Conservation (phyloP, 2,329 filamentous ascomycete species). For the Aciculosporium take region DNA sequence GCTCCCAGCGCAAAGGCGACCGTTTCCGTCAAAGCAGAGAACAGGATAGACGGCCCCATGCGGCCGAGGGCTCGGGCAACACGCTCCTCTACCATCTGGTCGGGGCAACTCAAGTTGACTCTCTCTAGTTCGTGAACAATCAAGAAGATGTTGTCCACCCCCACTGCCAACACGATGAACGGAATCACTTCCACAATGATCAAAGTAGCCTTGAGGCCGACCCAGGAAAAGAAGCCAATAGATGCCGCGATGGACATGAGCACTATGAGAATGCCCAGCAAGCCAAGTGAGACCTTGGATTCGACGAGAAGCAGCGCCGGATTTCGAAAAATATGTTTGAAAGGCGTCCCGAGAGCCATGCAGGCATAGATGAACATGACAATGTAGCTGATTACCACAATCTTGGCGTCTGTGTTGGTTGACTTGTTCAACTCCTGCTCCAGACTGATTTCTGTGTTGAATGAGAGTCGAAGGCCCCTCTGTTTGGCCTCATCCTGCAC, state of each 20-base stretch:
- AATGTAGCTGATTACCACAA: constrained; percentile 89
- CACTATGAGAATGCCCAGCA: constrained; percentile 88
- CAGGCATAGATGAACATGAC: constrained; percentile 99
- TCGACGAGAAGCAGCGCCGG: constrained; percentile 78
- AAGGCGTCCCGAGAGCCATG: constrained; percentile 74
- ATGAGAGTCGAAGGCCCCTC: constrained; percentile 74
- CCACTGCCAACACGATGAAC: constrained; percentile 89
- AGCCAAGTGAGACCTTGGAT: constrained; percentile 92
- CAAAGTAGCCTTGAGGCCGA: constrained; percentile 82
- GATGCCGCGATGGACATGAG: constrained; percentile 95
- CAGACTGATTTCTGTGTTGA: constrained; percentile 87
- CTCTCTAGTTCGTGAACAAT: constrained; percentile 97
- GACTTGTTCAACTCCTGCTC: constrained; percentile 96
- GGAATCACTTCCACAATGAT: constrained; percentile 98
- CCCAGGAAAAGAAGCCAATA: constrained; percentile 85
- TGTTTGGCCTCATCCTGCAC: constrained; percentile 66
- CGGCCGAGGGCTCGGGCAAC: constrained; percentile 80
- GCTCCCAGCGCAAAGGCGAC: constrained; percentile 84
- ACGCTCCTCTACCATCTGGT: constrained; percentile 73
- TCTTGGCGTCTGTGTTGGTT: constrained; percentile 95
- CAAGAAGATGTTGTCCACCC: constrained; percentile 97
- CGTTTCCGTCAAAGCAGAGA: constrained; percentile 90
- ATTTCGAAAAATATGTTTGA: constrained; percentile 65
- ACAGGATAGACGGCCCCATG: constrained; percentile 91
- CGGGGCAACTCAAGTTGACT: constrained; percentile 81